Base-by-base conservation (phyloP, 345 rosid genomes). In the Salix arbutifolia region DNA sequence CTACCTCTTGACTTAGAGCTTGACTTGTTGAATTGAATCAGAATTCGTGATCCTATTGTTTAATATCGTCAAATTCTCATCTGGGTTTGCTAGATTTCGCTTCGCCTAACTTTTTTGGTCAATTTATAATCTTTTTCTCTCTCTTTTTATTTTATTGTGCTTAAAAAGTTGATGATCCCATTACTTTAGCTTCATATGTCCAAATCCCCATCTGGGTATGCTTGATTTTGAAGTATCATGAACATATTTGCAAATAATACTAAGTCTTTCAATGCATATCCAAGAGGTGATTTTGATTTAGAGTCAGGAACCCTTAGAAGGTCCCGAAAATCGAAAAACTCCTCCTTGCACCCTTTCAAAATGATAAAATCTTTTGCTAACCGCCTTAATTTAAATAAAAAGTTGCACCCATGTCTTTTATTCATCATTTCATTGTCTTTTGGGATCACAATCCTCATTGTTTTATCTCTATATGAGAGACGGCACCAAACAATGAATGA, bases 281-380 rank as follows among this genome's bases (percentile, higher is more conserved):
- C 94, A 26, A 86, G 89, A 77, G 79, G 83, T 74, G 97, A 93
- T 62, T 87, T 93, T 61, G 99, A 93, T 81, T 71, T 96, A 83
- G 99, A 96, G 82, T 89, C 81, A 11, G 77, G 89, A 79, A 73
- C 86, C 26, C 37, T 84, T 30, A 93, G 85, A 78, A 86, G 92
- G 87, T 44, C 84, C 58, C 84, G 94, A 66, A 91, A 87, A 80
- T 70, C 88, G 23, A 93, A 85, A 88, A 84, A 67, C 18, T 84
- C 84, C 37, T 60, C 81, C 18, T 16, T 80, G 33, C 64, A 73
- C 72, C 86, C 86, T 12, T 21, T 82, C 76, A 89, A 77, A 79
- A 96, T 96, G 94, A 21, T 91, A 74, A 87, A 86, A 78, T 88
- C 92, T 71, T 50, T 88, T 17, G 86, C 84, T 0, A 88, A 73